Conservation (phyloP, 2,329 filamentous ascomycete genomes). For the Cryphonectria parasitica region DNA sequence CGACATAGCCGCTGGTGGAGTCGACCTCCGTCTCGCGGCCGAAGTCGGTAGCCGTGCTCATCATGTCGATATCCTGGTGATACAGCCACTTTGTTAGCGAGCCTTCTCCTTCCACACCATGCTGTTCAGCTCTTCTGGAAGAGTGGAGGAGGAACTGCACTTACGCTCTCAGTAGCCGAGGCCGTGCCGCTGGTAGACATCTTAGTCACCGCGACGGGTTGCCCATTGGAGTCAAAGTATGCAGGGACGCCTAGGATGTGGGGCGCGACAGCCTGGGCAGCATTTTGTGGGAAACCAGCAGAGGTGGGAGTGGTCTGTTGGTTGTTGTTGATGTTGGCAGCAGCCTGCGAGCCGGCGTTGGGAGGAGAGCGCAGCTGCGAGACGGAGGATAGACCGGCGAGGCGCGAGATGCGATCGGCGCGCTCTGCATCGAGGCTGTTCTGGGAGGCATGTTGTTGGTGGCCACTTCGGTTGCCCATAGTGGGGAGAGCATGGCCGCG, state of each 20-base stretch:
- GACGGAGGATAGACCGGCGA: conserved; percentile 88
- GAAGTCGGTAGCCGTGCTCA: conserved; percentile 69
- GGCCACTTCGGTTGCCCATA: conserved; percentile 58
- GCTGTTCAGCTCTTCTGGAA: background rate
- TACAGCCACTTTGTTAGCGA: background rate
- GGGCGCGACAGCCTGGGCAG: conserved; percentile 39
- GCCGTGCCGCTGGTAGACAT: conserved; percentile 92
- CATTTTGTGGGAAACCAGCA: conserved; percentile 43
- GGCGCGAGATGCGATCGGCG: conserved; percentile 90
- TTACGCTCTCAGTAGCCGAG: conserved; percentile 80
- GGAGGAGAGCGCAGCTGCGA: conserved; percentile 69
- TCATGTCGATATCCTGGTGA: conserved; percentile 64
- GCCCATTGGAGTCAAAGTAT: conserved; percentile 81
- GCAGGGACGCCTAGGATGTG: conserved; percentile 48
- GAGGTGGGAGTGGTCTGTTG: conserved; percentile 58
- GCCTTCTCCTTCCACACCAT: conserved; percentile 41
- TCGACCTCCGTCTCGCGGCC: conserved; percentile 47
- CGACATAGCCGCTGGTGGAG: conserved; percentile 61
- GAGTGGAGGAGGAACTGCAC: conserved; percentile 34
- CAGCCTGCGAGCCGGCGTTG: conserved; percentile 37
- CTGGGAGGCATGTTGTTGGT: conserved; percentile 64
- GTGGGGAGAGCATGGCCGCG: conserved; percentile 74
- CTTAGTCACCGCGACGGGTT: conserved; percentile 69
- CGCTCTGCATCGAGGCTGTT: conserved; percentile 88
- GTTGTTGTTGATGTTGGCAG: conserved; percentile 39